Evolutionary conservation across 2,329 filamentous ascomycete genomes (phyloP), one percentile per base, ranked within the genome.

Genomic region (Exophiala sp.): DNA sequence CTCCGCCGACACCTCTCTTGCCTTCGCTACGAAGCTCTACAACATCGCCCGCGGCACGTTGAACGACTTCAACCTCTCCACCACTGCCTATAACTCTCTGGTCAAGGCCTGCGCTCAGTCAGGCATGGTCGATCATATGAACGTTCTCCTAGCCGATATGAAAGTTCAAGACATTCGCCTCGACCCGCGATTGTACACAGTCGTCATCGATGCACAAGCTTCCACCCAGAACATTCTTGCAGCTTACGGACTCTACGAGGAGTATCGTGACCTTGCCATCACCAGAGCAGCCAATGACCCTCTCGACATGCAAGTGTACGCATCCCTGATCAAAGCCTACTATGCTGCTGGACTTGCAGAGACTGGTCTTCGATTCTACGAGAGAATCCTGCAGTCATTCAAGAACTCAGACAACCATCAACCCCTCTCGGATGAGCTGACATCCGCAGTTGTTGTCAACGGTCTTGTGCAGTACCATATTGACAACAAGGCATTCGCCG

Each of bases 141-240:
- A 95, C 33, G 84, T 86, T 55, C 81, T 97, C 16, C 96, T 92
- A 65, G 86, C 89, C 61, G 90, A 97, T 70, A 95, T 97, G 91
- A 90, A 96, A 70, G 75, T 80, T 34, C 85, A 82, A 63, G 85
- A 85, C 52, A 82, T 89, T 18, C 80, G 83, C 12, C 89, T 92
- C 0, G 85, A 87, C 54, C 86, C 90, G 5, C 84, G 87, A 42
- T 89, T 92, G 48, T 97, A 96, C 72, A 88, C 91, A 1, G 82
- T 86, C 14, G 96, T 99, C 89, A 96, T 99, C 69, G 85, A 88
- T n/a, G 91, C 91, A 0, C 97, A 96, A 67, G 89, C 89, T 57
- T 81, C 82, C 39, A 82, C 81, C 9, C 88, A 91, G 46, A 91
- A 97, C 68, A 75, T 97, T 41, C 79, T 85, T 64, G 95, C 88